phyloP scores from a whole-genome alignment of 306 rosid genomes.

The Castanopsis chinensis region DNA sequence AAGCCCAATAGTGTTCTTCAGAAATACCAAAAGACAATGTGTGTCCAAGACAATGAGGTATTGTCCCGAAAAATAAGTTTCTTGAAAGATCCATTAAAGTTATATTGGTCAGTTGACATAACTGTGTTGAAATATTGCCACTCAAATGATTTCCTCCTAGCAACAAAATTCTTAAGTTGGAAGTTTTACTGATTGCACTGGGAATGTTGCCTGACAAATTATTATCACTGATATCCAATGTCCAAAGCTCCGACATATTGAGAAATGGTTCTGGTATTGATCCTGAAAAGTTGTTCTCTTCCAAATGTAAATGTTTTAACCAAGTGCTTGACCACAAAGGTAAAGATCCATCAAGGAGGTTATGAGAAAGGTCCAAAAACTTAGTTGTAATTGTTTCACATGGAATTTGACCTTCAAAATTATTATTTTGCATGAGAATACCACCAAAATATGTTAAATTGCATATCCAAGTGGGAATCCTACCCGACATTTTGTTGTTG shows the following conservation, averaged over 20 bases:
- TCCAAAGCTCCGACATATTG: background rate
- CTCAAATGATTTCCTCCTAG: no score
- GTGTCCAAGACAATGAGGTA: background rate
- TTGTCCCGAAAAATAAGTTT: no score
- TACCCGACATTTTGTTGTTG: background rate
- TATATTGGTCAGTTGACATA: no score
- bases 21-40: background rate
- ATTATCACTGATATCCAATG: background rate
- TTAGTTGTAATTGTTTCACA: background rate
- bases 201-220: no score
- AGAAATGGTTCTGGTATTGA: no score
- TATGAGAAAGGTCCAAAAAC: background rate
- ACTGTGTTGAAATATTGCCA: no score
- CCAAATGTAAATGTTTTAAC: no score
- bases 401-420: background rate
- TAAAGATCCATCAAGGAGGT: background rate
- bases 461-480: background rate
- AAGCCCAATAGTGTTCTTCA: no score
- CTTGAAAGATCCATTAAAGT: no score
- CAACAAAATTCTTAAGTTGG: no score
- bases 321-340: background rate
- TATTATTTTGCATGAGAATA: background rate
- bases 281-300: no score
- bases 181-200: no score
- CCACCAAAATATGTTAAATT: accelerated